phyloP scores from a whole-genome alignment of 108 stramenopile species.

The Poteriospumella lacustris region DNA sequence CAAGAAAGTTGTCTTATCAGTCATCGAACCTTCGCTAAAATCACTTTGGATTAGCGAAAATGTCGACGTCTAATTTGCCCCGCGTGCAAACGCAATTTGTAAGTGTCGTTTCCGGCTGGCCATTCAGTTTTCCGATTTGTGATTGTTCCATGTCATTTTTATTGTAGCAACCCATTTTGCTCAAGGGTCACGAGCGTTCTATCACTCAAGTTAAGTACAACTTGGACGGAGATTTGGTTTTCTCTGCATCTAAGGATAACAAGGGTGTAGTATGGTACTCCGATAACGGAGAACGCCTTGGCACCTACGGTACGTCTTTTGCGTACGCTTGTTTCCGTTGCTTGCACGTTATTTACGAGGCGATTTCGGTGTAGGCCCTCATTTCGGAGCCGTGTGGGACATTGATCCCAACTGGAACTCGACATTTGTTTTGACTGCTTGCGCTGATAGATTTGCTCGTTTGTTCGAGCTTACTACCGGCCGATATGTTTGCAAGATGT shows the following conservation, averaged over 20 bases:
- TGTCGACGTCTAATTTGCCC: not conserved
- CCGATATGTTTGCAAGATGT: not conserved
- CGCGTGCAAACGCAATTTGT: slow-evolving; percentile 11
- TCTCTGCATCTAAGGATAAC: slow-evolving; percentile 78
- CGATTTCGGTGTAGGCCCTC: not conserved
- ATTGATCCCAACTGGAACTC: slow-evolving; percentile 67
- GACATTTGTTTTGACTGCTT: slow-evolving; percentile 47
- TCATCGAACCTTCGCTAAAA: no score
- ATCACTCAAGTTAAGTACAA: slow-evolving; percentile 96
- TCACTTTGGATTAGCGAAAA: no score
- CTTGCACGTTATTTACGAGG: not conserved
- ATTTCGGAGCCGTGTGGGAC: slow-evolving; percentile 90
- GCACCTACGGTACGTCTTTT: slow-evolving; percentile 68
- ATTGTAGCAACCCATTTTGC: slow-evolving; percentile 67
- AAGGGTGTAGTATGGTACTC: slow-evolving; percentile 83
- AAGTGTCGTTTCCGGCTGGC: not conserved
- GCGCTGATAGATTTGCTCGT: slow-evolving; percentile 66
- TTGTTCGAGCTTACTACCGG: slow-evolving; percentile 19
- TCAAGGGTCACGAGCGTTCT: slow-evolving; percentile 97
- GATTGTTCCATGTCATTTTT: not conserved
- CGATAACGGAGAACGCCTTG: slow-evolving; percentile 86
- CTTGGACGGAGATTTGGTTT: slow-evolving; percentile 88
- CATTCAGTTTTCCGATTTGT: not conserved
- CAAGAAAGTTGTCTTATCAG: no score
- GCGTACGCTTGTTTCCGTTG: not conserved